Conservation (phyloP, 2,329 filamentous ascomycete genomes). For the Alternaria sp. region DNA sequence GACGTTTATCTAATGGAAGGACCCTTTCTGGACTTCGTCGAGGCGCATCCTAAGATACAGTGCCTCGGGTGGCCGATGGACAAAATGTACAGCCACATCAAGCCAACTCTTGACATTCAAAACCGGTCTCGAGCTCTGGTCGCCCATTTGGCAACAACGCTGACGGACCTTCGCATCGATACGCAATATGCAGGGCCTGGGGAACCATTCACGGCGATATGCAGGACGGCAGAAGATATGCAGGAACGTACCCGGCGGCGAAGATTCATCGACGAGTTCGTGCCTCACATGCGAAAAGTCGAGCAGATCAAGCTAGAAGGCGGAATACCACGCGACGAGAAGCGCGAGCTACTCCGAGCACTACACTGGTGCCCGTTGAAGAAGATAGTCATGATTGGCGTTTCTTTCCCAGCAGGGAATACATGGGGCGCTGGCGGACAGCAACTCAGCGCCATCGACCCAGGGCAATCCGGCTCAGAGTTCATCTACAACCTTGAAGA, state of each 20-base stretch:
- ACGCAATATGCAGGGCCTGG: constrained; percentile 37
- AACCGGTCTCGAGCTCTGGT: constrained; percentile 41
- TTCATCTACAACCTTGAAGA: constrained; percentile 35
- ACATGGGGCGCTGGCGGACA: constrained; percentile 51
- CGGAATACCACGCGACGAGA: constrained; percentile 55
- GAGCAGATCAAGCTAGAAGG: constrained; percentile 56
- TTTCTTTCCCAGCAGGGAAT: constrained; percentile 53
- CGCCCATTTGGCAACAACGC: constrained; percentile 47
- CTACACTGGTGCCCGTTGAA: constrained; percentile 50
- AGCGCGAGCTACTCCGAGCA: constrained; percentile 53
- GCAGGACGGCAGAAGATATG: constrained; percentile 15
- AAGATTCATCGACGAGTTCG: constrained; percentile 53
- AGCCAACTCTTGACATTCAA: constrained; percentile 29
- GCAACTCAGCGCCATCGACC: constrained; percentile 39
- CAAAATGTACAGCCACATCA: constrained; percentile 49
- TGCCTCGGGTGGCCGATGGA: constrained; percentile 57
- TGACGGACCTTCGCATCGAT: constrained; percentile 54
- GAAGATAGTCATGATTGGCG: constrained; percentile 56
- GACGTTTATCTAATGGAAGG: constrained; percentile 48
- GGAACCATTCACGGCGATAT: constrained; percentile 41
- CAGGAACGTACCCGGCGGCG: constrained; percentile 38
- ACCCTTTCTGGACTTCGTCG: constrained; percentile 52
- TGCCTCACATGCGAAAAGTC: constrained; percentile 50
- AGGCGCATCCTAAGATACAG: constrained; percentile 51
- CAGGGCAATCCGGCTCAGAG: constrained; percentile 23